phyloP scores from a whole-genome alignment of 2,329 filamentous ascomycete species.

The Penicillium fuscoglaucum region DNA sequence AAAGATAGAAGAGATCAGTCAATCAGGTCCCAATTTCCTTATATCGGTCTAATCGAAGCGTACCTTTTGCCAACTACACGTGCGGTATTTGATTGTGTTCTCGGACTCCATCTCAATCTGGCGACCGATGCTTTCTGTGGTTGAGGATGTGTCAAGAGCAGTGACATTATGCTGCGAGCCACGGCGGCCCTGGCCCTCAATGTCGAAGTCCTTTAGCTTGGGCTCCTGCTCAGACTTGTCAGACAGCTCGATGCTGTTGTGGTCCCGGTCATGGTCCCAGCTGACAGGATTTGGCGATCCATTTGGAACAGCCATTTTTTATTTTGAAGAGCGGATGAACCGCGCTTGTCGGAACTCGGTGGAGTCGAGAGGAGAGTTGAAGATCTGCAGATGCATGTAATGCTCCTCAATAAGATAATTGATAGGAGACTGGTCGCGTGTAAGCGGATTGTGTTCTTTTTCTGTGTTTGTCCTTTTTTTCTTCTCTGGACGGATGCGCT shows the following conservation, averaged over 20 bases:
- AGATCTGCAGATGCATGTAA: slow-evolving; percentile 40
- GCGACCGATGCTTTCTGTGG: slow-evolving; percentile 54
- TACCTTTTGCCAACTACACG: slow-evolving; percentile 90
- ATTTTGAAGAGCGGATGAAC: slow-evolving; percentile 36
- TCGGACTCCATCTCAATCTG: slow-evolving; percentile 76
- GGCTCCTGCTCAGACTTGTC: slow-evolving; percentile 26
- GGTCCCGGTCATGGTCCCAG: slow-evolving; percentile 16
- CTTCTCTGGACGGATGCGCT: neutral
- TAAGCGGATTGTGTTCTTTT: neutral
- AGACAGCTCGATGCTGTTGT: slow-evolving; percentile 21
- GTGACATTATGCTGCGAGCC: slow-evolving; percentile 21
- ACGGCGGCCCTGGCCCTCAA: slow-evolving; percentile 30
- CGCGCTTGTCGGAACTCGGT: slow-evolving; percentile 36
- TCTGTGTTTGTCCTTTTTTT: neutral
- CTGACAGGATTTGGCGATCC: slow-evolving; percentile 20
- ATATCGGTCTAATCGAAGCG: slow-evolving; percentile 16
- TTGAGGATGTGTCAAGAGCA: slow-evolving; percentile 37
- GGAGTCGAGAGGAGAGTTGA: slow-evolving; percentile 27
- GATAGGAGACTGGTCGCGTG: neutral
- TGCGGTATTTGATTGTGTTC: slow-evolving; percentile 84
- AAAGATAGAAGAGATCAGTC: slow-evolving; percentile 15
- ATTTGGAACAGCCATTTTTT: slow-evolving; percentile 40
- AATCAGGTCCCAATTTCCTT: neutral
- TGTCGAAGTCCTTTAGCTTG: slow-evolving; percentile 33
- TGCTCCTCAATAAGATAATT: slow-evolving; percentile 11